Conservation (phyloP, 2,329 filamentous ascomycete species). For the Trichoderma afroharzianum region DNA sequence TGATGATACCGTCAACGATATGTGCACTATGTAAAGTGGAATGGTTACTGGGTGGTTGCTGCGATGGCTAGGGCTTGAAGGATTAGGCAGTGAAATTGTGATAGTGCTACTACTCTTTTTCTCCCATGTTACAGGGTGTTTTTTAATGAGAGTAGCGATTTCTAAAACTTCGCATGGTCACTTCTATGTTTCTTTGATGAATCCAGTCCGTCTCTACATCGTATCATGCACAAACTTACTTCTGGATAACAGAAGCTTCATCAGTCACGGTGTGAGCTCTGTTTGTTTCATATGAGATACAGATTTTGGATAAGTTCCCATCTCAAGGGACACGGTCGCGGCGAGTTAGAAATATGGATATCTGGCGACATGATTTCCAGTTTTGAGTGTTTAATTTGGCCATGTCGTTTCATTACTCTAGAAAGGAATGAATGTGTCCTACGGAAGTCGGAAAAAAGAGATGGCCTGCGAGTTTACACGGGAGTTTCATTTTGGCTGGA, state of each 20-base stretch:
- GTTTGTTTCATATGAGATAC: background rate
- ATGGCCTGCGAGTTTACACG: background rate
- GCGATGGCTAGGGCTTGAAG: background rate
- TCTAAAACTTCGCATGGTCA: background rate
- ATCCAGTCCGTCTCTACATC: background rate
- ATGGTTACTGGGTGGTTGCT: background rate
- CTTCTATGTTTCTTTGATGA: background rate
- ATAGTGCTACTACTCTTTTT: background rate
- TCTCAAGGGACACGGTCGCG: background rate
- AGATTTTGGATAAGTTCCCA: background rate
- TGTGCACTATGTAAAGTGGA: background rate
- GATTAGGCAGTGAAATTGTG: background rate
- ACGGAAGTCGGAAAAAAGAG: background rate
- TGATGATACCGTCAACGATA: background rate
- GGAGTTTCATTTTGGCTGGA: background rate
- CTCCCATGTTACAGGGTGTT: background rate
- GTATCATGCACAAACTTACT: background rate
- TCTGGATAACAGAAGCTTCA: background rate
- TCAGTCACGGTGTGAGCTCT: background rate
- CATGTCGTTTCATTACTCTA: background rate
- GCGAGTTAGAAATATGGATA: background rate
- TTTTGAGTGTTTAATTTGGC: background rate
- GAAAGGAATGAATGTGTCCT: background rate
- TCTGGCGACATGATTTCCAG: background rate
- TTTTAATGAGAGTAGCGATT: background rate